These are phyloP conservation scores for Vachellia pachyceras DNA, from an alignment of 306 rosid species.

Conservation along the genomic window DNA sequence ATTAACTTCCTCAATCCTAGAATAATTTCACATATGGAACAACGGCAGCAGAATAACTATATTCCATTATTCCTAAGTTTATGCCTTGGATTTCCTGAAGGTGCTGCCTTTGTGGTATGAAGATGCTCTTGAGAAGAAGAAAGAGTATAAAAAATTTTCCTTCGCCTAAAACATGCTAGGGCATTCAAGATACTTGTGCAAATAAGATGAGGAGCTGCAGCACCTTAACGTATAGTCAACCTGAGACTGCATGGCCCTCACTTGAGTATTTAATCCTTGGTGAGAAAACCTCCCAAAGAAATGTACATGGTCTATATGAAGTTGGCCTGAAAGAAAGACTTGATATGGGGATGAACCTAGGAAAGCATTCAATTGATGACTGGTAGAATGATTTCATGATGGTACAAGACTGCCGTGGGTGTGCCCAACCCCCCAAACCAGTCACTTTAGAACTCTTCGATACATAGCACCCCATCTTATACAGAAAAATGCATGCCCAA, in stretches of 20 bases:
- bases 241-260: too few species aligned
- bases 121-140: not conserved
- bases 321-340: not conserved
- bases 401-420: too few species aligned
- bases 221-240: not conserved
- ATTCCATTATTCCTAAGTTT: not conserved
- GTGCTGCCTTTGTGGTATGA: not conserved
- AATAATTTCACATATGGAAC: not conserved
- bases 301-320: not conserved
- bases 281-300: not conserved
- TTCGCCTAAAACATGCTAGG: not conserved
- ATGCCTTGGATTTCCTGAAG: not conserved
- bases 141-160: not conserved
- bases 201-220: not conserved
- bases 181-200: not conserved
- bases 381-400: too few species aligned
- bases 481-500: too few species aligned
- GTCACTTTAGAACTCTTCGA: too few species aligned
- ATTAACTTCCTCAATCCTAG: not conserved
- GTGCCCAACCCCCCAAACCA: too few species aligned
- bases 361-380: not conserved
- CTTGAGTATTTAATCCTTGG: not conserved
- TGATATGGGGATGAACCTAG: not conserved
- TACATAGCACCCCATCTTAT: too few species aligned
- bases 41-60: not conserved